These are phyloP conservation scores for Kurtzmaniella cleridarum DNA, from an alignment of 805 yeast genomes.

Conservation along the genomic window DNA sequence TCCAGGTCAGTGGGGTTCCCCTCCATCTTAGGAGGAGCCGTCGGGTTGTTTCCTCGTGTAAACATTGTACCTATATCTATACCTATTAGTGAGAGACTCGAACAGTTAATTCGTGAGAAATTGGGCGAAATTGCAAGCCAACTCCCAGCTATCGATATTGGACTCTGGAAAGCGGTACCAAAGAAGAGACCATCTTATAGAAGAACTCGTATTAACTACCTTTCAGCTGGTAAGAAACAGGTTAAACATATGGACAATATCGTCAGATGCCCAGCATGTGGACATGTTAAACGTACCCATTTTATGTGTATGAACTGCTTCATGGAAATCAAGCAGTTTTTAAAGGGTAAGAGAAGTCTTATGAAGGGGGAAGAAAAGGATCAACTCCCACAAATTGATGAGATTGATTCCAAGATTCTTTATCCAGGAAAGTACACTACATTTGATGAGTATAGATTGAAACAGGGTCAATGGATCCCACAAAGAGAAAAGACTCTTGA, in stretches of 20 bases:
- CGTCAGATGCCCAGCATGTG: constrained; percentile 94
- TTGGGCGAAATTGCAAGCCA: neutral
- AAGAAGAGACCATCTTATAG: constrained; percentile 88
- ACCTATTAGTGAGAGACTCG: neutral
- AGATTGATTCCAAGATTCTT: constrained; percentile 56
- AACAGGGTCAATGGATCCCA: constrained; percentile 41
- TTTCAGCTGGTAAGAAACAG: constrained; percentile 80
- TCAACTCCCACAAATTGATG: constrained; percentile 40
- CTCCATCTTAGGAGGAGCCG: neutral
- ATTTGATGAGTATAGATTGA: constrained; percentile 24
- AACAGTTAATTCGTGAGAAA: neutral
- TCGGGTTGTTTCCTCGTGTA: constrained; percentile 7
- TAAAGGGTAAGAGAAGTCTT: constrained; percentile 48
- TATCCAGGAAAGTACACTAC: constrained; percentile 67
- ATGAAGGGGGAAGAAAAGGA: constrained; percentile 16
- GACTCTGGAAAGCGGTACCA: constrained; percentile 77
- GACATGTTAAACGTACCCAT: constrained; percentile 84
- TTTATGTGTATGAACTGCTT: constrained; percentile 92
- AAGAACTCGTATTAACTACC: constrained; percentile 77
- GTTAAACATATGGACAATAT: constrained; percentile 68
- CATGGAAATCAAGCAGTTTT: constrained; percentile 66
- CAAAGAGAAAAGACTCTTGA: constrained; percentile 37
- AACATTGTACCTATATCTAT: neutral
- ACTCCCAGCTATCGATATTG: neutral
- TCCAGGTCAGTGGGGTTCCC: neutral